A percentile compares a stretch with the other conserved stretches of the same genome.
phyloP scores from a whole-genome alignment of 441 rosid genomes.

The Gossypium armourianum region DNA sequence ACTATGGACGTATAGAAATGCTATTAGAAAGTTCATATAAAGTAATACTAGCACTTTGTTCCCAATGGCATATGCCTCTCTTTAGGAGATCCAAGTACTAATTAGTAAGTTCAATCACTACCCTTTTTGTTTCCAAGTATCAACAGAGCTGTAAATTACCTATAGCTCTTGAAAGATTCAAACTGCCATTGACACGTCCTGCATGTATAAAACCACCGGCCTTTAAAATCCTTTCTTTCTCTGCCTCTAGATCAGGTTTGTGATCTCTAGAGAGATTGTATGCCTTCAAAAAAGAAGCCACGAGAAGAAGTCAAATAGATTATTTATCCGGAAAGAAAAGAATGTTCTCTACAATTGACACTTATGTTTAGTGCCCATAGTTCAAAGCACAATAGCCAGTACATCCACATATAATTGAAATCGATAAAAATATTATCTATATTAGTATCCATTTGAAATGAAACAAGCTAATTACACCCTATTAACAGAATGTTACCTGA shows the following conservation, averaged over 20 bases:
- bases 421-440: not conserved
- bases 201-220: conserved; percentile 77
- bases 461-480: not conserved
- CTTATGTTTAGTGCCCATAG: not conserved
- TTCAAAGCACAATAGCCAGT: not conserved
- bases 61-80: not conserved
- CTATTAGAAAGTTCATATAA: not conserved
- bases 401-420: not conserved
- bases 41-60: not conserved
- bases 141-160: conserved; percentile 28
- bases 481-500: conserved; percentile 42
- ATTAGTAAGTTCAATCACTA: not conserved
- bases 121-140: not conserved
- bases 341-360: not conserved
- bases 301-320: not conserved
- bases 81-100: not conserved
- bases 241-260: conserved; percentile 64
- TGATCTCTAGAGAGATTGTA: conserved; percentile 68
- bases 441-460: not conserved
- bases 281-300: conserved; percentile 36
- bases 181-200: conserved; percentile 71
- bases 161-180: conserved; percentile 72
- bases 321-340: not conserved
- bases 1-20: not conserved
- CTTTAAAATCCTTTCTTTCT: conserved; percentile 63